Conservation (phyloP, 2,329 filamentous ascomycete genomes). For the Talaromyces verruculosus region DNA sequence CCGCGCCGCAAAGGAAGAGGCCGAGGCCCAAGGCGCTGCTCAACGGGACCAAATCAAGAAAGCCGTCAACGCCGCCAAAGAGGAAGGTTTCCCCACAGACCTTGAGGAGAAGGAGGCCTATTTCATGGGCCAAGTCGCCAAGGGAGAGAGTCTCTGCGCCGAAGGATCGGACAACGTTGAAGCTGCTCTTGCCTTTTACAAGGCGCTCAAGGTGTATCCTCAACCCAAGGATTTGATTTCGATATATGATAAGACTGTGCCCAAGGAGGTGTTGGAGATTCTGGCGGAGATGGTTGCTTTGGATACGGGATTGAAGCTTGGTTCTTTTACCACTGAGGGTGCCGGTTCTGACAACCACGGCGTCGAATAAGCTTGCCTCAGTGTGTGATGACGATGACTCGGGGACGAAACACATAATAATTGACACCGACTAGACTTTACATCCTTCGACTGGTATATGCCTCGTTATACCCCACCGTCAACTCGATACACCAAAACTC, state of each 20-base stretch:
- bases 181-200: conserved; percentile 94
- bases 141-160: conserved; percentile 77
- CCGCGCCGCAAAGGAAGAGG: conserved; percentile 50
- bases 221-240: conserved; percentile 87
- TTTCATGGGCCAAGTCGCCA: conserved; percentile 93
- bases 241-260: conserved; percentile 98
- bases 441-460: conserved; percentile 4
- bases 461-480: not conserved
- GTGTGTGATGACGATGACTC: not conserved
- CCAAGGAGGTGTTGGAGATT: conserved; percentile 94
- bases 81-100: conserved; percentile 85
- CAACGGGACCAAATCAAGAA: conserved; percentile 67
- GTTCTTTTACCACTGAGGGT: conserved; percentile 40
- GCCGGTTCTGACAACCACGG: conserved; percentile 36
- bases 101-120: conserved; percentile 92
- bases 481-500: conserved; percentile 16
- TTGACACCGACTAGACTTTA: conserved; percentile 6
- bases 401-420: not conserved
- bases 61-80: conserved; percentile 77
- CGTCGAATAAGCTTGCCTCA: conserved; percentile 33
- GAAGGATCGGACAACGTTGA: conserved; percentile 69
- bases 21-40: conserved; percentile 46
- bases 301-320: conserved; percentile 71
- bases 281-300: conserved; percentile 97
- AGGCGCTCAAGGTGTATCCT: conserved; percentile 97